Conservation (phyloP, 495 filamentous ascomycete genomes). For the Penicillium fimorum region DNA sequence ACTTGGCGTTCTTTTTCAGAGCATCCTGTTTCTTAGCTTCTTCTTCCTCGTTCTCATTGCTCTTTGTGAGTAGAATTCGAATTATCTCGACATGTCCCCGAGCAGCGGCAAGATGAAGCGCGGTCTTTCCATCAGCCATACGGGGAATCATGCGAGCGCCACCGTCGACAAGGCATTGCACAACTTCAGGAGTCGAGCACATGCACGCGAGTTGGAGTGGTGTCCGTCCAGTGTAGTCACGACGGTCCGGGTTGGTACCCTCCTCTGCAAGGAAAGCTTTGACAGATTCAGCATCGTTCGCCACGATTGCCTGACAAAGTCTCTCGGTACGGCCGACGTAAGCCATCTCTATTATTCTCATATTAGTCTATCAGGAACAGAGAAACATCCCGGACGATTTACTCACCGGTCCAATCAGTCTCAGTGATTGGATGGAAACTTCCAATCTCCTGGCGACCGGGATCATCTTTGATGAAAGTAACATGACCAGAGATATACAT, state of each 20-base stretch:
- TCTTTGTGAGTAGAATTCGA: conserved; percentile 65
- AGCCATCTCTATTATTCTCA: conserved; percentile 47
- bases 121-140: conserved; percentile 73
- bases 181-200: conserved; percentile 62
- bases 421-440: conserved; percentile 78
- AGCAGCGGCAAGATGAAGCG: conserved; percentile 72
- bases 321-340: conserved; percentile 70
- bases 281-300: conserved; percentile 64
- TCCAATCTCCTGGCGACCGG: conserved; percentile 69
- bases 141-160: conserved; percentile 70
- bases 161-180: conserved; percentile 66
- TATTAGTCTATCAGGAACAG: background rate
- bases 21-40: conserved; percentile 56
- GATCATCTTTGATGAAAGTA: conserved; percentile 72
- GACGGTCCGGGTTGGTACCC: conserved; percentile 56
- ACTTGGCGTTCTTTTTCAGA: conserved; percentile 36
- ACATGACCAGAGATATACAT: conserved; percentile 69
- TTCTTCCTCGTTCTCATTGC: conserved; percentile 66
- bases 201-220: conserved; percentile 74
- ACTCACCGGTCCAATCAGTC: conserved; percentile 78
- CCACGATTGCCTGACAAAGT: conserved; percentile 74
- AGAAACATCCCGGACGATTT: too few species aligned
- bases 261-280: conserved; percentile 64
- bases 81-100: conserved; percentile 68
- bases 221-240: conserved; percentile 79